phyloP scores from a whole-genome alignment of 1,284 basidiomycete genomes.

The Ganoderma lingzhi region DNA sequence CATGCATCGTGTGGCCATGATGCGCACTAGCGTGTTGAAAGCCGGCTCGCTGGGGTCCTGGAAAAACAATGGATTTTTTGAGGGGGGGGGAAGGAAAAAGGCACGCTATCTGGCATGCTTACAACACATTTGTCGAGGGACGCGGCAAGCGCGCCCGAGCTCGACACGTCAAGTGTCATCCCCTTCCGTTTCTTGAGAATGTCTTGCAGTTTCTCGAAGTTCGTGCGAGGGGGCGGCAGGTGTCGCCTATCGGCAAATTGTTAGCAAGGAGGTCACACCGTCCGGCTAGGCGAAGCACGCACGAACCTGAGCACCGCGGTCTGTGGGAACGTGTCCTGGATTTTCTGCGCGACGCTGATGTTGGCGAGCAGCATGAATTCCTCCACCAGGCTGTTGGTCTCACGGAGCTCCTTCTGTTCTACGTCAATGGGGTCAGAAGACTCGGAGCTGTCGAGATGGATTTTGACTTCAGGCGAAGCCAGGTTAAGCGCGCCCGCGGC shows the following conservation, averaged over 20 bases:
- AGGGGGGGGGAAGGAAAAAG: not conserved
- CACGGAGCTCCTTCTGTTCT: conserved; percentile 92
- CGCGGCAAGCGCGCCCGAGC: conserved; percentile 89
- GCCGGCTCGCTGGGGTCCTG: conserved; percentile 85
- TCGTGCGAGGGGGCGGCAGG: conserved; percentile 90
- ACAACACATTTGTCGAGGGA: conserved; percentile 80
- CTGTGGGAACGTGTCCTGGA: conserved; percentile 95
- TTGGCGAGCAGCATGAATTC: conserved; percentile 99
- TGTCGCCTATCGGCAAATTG: conserved; percentile 72
- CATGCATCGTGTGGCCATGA: conserved; percentile 99
- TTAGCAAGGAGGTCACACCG: conserved; percentile 16
- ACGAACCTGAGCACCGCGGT: conserved; percentile 90
- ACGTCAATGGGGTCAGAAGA: conserved; percentile 97
- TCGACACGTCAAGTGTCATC: conserved; percentile 90
- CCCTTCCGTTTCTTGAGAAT: conserved; percentile 89
- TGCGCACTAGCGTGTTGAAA: conserved; percentile 97
- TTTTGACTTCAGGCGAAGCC: conserved; percentile 97
- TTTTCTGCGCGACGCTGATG: conserved; percentile 91
- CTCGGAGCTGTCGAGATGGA: conserved; percentile 93
- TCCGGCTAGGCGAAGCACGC: conserved; percentile 11
- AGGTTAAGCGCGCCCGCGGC: conserved; percentile 95
- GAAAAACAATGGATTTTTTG: conserved; percentile 4
- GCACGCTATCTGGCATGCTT: conserved; percentile 26
- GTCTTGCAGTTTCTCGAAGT: conserved; percentile 97
- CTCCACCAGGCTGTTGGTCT: conserved; percentile 98